phyloP scores from a whole-genome alignment of 768 basidiomycete species.

The Macrolepiota dolichaula region DNA sequence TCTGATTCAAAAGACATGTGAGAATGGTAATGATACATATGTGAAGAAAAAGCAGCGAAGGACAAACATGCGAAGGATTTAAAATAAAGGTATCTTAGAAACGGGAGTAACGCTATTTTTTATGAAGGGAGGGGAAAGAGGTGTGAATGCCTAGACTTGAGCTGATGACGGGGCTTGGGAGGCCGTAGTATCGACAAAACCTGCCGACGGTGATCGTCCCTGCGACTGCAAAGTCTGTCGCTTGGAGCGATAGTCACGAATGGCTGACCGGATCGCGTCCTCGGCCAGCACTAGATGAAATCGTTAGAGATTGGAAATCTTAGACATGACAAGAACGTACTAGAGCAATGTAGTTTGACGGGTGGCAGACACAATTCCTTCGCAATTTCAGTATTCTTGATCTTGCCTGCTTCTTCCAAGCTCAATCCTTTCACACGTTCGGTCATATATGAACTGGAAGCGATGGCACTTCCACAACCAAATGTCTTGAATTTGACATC shows the following conservation, averaged over 20 bases:
- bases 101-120: background rate
- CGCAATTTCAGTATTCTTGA: slow-evolving; percentile 99
- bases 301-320: slow-evolving; percentile 3
- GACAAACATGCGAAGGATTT: background rate
- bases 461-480: slow-evolving; percentile 97
- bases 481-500: slow-evolving; percentile 99
- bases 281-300: slow-evolving; percentile 79
- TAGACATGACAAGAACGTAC: slow-evolving; percentile 43
- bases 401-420: slow-evolving; percentile 90
- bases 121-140: no score
- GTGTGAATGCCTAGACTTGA: background rate
- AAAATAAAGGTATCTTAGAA: background rate
- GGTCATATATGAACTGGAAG: slow-evolving; percentile 97
- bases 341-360: slow-evolving; percentile 94
- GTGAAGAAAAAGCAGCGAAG: background rate
- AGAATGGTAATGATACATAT: slow-evolving; percentile 11
- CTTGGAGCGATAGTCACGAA: slow-evolving; percentile 93
- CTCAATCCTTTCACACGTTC: slow-evolving; percentile 95
- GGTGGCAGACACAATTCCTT: slow-evolving; percentile 94
- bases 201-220: slow-evolving; percentile 47
- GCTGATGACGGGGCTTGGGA: slow-evolving; percentile 13
- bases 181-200: slow-evolving; percentile 62
- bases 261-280: slow-evolving; percentile 97
- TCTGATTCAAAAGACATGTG: background rate
- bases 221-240: slow-evolving; percentile 44